Percentiles rank a stretch among this genome's conserved stretches.
phyloP scores from a whole-genome alignment of 345 rosid species.

The Gossypium australe region DNA sequence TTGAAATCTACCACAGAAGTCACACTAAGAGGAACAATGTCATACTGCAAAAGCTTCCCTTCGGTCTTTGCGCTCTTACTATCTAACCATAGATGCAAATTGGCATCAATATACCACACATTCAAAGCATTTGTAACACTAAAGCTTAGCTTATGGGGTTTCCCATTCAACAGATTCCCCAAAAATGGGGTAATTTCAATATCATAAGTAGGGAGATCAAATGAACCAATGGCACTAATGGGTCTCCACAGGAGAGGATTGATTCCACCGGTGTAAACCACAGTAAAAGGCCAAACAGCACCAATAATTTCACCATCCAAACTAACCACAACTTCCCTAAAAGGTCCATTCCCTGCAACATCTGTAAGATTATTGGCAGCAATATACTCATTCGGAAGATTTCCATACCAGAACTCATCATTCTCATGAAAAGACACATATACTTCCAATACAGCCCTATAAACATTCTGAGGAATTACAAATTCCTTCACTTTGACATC shows the following conservation, averaged over 20 bases:
- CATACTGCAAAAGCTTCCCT: conserved; percentile 52
- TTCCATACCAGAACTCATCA: conserved; percentile 85
- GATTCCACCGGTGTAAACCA: conserved; percentile 76
- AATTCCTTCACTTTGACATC: conserved; percentile 44
- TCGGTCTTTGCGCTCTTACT: conserved; percentile 32
- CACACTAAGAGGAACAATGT: conserved; percentile 29
- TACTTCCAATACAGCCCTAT: conserved; percentile 86
- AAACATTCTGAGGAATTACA: conserved; percentile 62
- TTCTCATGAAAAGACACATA: conserved; percentile 87
- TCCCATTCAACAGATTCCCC: conserved; percentile 59
- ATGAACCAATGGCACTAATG: conserved; percentile 68
- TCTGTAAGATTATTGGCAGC: conserved; percentile 47
- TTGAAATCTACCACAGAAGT: conserved; percentile 33
- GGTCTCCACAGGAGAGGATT: conserved; percentile 89
- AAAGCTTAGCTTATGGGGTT: conserved; percentile 52
- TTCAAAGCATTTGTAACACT: conserved; percentile 73
- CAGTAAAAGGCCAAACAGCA: conserved; percentile 85
- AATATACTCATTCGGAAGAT: conserved; percentile 63
- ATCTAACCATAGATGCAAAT: conserved; percentile 88
- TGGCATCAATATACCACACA: conserved; percentile 80
- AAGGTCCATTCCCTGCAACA: conserved; percentile 76
- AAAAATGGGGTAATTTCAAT: conserved; percentile 70
- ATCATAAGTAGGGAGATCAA: conserved; percentile 77
- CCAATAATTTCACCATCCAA: conserved; percentile 62
- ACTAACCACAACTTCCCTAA: conserved; percentile 76